These are phyloP conservation scores for Atkinsonella hypoxylon DNA, from an alignment of 2,329 filamentous ascomycete species.

Conservation along the genomic window DNA sequence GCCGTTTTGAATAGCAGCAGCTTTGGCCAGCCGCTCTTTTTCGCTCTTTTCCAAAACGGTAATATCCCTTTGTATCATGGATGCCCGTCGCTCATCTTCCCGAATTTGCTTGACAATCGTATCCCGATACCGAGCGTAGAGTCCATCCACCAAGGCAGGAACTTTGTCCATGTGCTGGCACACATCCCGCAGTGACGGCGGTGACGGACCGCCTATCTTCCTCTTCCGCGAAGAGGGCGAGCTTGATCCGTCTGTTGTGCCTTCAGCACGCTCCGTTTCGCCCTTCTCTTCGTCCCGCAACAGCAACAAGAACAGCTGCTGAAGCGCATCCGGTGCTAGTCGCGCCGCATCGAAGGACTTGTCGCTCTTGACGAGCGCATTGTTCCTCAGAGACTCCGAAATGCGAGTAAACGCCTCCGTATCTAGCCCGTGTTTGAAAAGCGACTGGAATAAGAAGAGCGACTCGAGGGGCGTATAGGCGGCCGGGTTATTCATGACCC, in stretches of 20 bases:
- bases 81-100: slow-evolving; percentile 60
- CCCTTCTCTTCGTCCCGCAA: slow-evolving; percentile 59
- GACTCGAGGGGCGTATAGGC: slow-evolving; percentile 78
- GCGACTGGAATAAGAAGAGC: slow-evolving; percentile 71
- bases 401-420: slow-evolving; percentile 57
- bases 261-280: slow-evolving; percentile 29
- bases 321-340: slow-evolving; percentile 65
- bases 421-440: slow-evolving; percentile 55
- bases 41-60: slow-evolving; percentile 47
- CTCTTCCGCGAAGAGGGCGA: slow-evolving; percentile 57
- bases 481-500: slow-evolving; percentile 46
- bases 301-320: slow-evolving; percentile 65
- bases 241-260: slow-evolving; percentile 28
- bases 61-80: slow-evolving; percentile 54
- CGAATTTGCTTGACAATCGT: slow-evolving; percentile 57
- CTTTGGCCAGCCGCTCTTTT: slow-evolving; percentile 24
- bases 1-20: slow-evolving; percentile 21
- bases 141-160: slow-evolving; percentile 55
- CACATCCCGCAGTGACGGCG: slow-evolving; percentile 55
- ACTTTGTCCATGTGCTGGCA: slow-evolving; percentile 55
- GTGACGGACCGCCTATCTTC: slow-evolving; percentile 54
- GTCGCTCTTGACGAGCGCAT: slow-evolving; percentile 59
- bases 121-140: slow-evolving; percentile 66
- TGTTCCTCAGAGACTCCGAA: slow-evolving; percentile 61
- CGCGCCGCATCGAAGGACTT: slow-evolving; percentile 60